Evolutionary conservation across 768 basidiomycete genomes (phyloP).

Genomic region (Pisolithus albus): DNA sequence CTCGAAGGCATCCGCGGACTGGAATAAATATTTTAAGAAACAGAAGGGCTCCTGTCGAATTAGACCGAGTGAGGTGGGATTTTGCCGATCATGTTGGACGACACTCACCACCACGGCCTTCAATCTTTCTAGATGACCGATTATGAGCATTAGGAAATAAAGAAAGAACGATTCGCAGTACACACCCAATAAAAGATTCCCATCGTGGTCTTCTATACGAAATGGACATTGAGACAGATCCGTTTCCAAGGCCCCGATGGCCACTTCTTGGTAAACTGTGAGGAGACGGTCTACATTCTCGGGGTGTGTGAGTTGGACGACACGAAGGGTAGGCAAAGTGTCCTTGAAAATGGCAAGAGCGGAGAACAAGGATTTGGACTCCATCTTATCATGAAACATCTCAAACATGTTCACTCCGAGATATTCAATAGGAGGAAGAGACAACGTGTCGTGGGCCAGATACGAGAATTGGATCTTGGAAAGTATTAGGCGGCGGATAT

Average conservation of each 20-base stretch:
- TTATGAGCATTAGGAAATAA: no score
- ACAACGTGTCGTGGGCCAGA: neutral
- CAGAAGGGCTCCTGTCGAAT: no score
- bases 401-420: conserved; percentile 8
- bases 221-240: no score
- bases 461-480: neutral
- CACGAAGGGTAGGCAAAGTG: conserved; percentile 13
- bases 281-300: conserved; percentile 12
- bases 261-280: neutral
- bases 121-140: no score
- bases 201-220: no score
- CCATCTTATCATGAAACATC: neutral
- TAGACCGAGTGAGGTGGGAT: no score
- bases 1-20: no score
- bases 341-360: conserved; percentile 9
- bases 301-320: conserved; percentile 16
- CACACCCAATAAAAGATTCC: no score
- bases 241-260: no score
- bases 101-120: no score
- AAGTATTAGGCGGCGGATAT: conserved; percentile 14
- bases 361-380: conserved; percentile 8
- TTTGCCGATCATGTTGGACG: conserved; percentile 7
- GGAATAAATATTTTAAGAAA: no score
- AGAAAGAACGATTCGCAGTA: no score
- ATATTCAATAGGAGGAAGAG: conserved; percentile 12